phyloP scores from a whole-genome alignment of 768 basidiomycete genomes.

The Rhodotorula paludigena region DNA sequence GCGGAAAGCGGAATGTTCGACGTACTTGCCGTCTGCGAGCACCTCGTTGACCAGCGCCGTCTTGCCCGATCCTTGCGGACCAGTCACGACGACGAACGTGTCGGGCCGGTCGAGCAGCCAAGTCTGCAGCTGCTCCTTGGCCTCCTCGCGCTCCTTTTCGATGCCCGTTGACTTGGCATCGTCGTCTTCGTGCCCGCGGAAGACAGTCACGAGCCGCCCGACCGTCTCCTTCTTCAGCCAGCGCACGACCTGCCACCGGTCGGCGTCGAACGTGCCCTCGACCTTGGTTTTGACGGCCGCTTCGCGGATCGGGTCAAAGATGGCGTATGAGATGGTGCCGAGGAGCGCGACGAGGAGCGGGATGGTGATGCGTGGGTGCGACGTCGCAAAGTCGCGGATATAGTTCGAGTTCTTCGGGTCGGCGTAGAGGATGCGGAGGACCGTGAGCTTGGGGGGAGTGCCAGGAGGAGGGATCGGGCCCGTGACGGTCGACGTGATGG shows the following conservation, averaged over 20 bases:
- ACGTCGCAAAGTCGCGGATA: constrained; percentile 73
- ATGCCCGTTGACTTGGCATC: constrained; percentile 24
- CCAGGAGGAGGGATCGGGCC: constrained; percentile 3
- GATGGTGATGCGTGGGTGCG: constrained; percentile 78
- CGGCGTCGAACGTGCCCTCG: constrained; percentile 69
- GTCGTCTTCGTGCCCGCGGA: neutral
- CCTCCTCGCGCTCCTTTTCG: constrained; percentile 82
- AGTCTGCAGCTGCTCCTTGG: constrained; percentile 60
- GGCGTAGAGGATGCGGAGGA: constrained; percentile 40
- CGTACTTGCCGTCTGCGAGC: constrained; percentile 45
- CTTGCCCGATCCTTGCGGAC: constrained; percentile 51
- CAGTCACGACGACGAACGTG: constrained; percentile 51
- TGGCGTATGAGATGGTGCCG: constrained; percentile 86
- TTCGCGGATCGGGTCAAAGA: constrained; percentile 86
- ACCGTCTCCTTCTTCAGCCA: constrained; percentile 67
- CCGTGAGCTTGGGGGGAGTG: constrained; percentile 5
- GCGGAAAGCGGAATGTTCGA: constrained; percentile 5
- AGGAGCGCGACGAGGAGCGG: constrained; percentile 78
- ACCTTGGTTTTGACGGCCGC: constrained; percentile 77
- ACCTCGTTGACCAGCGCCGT: constrained; percentile 47
- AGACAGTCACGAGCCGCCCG: constrained; percentile 49
- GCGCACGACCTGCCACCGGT: constrained; percentile 68
- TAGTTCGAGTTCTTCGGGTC: constrained; percentile 54
- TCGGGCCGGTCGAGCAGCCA: constrained; percentile 73
- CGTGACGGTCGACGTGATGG: constrained; percentile 20